A percentile compares a stretch with the other conserved stretches of the same genome.
Evolutionary conservation across 352 stramenopile species (phyloP).

Genomic region (Globisporangium echinulatum): DNA sequence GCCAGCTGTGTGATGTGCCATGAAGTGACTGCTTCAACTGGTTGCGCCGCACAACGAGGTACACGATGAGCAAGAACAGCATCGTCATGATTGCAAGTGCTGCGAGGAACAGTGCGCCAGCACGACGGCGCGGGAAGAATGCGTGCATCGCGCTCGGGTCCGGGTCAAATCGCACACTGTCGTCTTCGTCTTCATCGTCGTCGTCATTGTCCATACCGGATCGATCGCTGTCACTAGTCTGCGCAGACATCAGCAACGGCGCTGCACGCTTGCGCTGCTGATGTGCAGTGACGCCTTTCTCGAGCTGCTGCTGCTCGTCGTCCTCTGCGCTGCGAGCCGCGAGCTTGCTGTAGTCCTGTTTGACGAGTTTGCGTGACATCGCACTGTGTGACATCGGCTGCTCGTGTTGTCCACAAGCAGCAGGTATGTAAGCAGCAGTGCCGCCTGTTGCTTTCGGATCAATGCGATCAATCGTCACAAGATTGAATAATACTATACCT

Average conservation of each 20-base stretch:
- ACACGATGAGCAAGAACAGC: conserved; percentile 39
- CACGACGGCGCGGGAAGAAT: conserved; percentile 14
- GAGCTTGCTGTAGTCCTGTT: conserved; percentile 15
- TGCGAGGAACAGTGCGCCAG: conserved; percentile 17
- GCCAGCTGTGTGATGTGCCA: conserved; percentile 15
- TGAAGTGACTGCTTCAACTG: conserved; percentile 23
- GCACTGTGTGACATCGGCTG: too few relatives aligned
- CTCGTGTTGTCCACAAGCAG: too few relatives aligned
- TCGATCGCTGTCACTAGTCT: not conserved
- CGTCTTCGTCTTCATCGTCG: conserved; percentile 8
- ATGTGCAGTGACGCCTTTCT: not conserved
- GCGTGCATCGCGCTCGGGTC: not conserved
- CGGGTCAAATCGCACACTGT: conserved; percentile 1
- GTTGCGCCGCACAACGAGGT: conserved; percentile 29
- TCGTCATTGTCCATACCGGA: not conserved
- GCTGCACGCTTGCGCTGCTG: conserved; percentile 3
- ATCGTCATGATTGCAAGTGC: conserved; percentile 21
- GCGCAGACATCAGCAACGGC: not conserved
- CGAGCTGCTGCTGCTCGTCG: conserved; percentile 1
- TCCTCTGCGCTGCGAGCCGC: conserved; percentile 5
- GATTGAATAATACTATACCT: too few relatives aligned
- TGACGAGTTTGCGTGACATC: conserved; percentile 17
- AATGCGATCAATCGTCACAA: too few relatives aligned
- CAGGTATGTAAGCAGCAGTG: too few relatives aligned
- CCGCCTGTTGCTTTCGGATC: too few relatives aligned